Base-by-base conservation (phyloP, 179 eudicot genomes). In the Gypsophila paniculata region DNA sequence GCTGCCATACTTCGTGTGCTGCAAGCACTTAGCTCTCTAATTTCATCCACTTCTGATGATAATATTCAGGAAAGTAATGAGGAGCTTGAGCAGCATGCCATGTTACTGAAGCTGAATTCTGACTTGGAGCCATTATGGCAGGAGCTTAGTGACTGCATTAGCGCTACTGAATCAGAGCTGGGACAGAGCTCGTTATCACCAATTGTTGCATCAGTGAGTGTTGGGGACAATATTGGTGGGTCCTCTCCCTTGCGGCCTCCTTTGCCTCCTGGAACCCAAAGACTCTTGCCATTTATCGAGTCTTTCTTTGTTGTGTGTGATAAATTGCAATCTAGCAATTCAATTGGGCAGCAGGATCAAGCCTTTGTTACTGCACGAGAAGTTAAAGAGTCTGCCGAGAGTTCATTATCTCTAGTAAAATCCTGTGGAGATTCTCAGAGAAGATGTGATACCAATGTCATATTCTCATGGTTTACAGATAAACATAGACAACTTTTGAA, bases 231-330 rank as follows among this genome's bases (percentile, higher is more conserved):
- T 71, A 78, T 78, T 26, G 83, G 81, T 29, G 90, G 86, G 59
- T 70, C 89, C 26, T 82, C 91, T 32, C 75, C 83, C 68, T 80
- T 85, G 23, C 81, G 97, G 23, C 87, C 99, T 57, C 89, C 97
- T 59, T 87, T 92, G 8, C 98, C 99, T 60, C 93, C 98, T 58
- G 99, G 99, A 69, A 92, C 99, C 60, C 98, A 88, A 72, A 86
- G 93, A 75, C 84, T 95, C 34, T 55, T 95, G 65, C 99, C 99
- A 14, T 92, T 82, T 62, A 92, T 95, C 12, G 99, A 95, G 86
- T 87, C 93, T 58, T 95, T 95, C 78, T 95, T 95, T 80, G 99
- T 95, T 52, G 77, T 92, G 21, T 95, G 98, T 86, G 99, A 95
- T 73, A 95, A 92, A 80, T 82, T 95, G 65, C 98, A 95, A 74